A percentile compares a stretch with the other conserved stretches of the same genome.
Evolutionary conservation across 805 yeast genomes (phyloP).

Genomic region (Kodamaea leandrae): DNA sequence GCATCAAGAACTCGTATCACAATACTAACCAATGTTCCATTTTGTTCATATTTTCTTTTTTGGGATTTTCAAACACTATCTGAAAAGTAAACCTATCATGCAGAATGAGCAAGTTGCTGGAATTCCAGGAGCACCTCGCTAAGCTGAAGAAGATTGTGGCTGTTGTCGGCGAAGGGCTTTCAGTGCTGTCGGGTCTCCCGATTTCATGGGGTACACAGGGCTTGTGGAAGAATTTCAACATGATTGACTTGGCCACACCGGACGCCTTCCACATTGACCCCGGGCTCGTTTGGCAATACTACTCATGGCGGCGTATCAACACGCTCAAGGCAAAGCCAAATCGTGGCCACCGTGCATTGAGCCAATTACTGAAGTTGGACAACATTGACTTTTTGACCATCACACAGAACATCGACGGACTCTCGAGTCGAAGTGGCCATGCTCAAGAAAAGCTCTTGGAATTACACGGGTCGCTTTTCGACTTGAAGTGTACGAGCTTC

Average conservation of each 20-base stretch:
- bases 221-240: slow-evolving; percentile 71
- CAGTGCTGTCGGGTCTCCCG: slow-evolving; percentile 73
- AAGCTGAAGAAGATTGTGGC: slow-evolving; percentile 51
- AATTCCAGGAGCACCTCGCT: slow-evolving; percentile 51
- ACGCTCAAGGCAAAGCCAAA: slow-evolving; percentile 74
- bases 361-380: slow-evolving; percentile 50
- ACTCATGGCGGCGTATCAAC: slow-evolving; percentile 61
- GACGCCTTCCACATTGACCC: slow-evolving; percentile 86
- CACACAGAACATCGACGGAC: slow-evolving; percentile 82
- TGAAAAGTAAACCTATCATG: background rate
- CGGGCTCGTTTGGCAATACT: slow-evolving; percentile 87
- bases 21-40: too few species aligned
- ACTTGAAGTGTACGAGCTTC: slow-evolving; percentile 71
- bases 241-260: slow-evolving; percentile 86
- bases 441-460: slow-evolving; percentile 52
- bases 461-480: slow-evolving; percentile 77
- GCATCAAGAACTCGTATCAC: too few species aligned
- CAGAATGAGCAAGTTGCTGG: slow-evolving; percentile 25
- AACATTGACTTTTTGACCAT: slow-evolving; percentile 54
- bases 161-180: slow-evolving; percentile 79
- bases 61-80: background rate
- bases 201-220: slow-evolving; percentile 74
- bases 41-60: background rate
- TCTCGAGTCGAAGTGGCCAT: slow-evolving; percentile 66
- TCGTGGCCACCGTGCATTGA: slow-evolving; percentile 67